Evolutionary conservation across 176 grass and related monocot species (phyloP).

Genomic region (Guadua angustifolia): DNA sequence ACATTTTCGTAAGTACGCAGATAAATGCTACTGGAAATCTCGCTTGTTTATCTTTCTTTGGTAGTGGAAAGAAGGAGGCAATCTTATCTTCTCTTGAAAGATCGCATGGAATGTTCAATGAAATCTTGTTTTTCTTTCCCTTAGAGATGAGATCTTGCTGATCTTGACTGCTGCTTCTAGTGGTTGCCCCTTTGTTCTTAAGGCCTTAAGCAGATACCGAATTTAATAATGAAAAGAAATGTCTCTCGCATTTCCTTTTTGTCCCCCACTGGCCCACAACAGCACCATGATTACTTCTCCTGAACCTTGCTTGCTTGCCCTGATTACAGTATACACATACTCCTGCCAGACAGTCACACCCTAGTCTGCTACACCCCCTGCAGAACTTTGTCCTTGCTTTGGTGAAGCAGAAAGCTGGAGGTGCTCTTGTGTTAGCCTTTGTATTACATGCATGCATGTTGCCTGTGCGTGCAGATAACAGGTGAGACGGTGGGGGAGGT

Average conservation of each 20-base stretch:
- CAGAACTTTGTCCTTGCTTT: conserved; percentile 4
- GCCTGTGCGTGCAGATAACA: conserved; percentile 58
- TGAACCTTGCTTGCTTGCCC: conserved; percentile 20
- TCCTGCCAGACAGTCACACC: not conserved
- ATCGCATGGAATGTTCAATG: conserved; percentile 38
- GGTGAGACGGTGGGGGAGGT: conserved; percentile 72
- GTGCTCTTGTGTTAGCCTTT: not conserved
- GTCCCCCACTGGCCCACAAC: conserved; percentile 32
- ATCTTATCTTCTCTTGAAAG: conserved; percentile 43
- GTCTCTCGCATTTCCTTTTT: conserved; percentile 35
- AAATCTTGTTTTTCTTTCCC: conserved; percentile 44
- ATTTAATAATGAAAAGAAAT: conserved; percentile 35
- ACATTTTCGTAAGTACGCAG: not conserved
- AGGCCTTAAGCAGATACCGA: conserved; percentile 40
- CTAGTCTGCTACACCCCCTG: not conserved
- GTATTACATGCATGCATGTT: not conserved
- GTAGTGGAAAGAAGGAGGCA: conserved; percentile 43
- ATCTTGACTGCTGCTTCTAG: conserved; percentile 54
- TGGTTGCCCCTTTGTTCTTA: conserved; percentile 43
- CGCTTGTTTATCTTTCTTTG: not conserved
- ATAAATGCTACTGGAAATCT: not conserved
- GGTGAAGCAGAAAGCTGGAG: not conserved
- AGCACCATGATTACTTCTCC: conserved; percentile 52
- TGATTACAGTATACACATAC: conserved; percentile 17
- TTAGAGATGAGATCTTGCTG: conserved; percentile 43